Evolutionary conservation across 2,329 filamentous ascomycete genomes (phyloP).

Genomic region (Fusarium neocosmosporiellum): DNA sequence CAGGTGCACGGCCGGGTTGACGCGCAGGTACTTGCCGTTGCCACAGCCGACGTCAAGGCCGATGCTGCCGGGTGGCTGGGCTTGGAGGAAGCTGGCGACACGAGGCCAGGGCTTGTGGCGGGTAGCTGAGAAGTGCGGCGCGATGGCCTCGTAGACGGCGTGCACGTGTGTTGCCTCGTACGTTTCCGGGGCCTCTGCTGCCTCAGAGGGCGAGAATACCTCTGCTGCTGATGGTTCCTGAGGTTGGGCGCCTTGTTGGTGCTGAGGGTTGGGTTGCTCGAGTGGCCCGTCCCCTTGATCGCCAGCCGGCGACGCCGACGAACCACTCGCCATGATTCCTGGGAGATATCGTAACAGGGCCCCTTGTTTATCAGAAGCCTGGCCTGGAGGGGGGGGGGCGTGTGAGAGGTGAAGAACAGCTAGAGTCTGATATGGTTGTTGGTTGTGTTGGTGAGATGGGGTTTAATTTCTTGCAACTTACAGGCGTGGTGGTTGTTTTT

Average conservation of each 20-base stretch:
- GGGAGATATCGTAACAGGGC: background rate
- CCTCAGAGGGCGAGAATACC: conserved; percentile 31
- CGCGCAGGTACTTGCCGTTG: conserved; percentile 92
- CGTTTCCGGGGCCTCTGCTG: conserved; percentile 55
- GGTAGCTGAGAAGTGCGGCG: conserved; percentile 84
- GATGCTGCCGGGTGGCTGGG: conserved; percentile 75
- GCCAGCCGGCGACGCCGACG: conserved; percentile 38
- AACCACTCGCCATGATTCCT: conserved; percentile 39
- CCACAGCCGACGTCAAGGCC: conserved; percentile 95
- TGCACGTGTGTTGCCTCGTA: conserved; percentile 94
- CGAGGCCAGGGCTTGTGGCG: conserved; percentile 91
- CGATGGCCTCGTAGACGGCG: conserved; percentile 88
- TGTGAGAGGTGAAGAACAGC: background rate
- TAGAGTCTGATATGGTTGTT: background rate
- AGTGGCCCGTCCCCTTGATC: conserved; percentile 31
- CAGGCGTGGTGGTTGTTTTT: background rate
- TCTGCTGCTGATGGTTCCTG: conserved; percentile 11
- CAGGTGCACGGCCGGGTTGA: conserved; percentile 82
- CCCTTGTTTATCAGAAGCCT: background rate
- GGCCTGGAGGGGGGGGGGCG: background rate
- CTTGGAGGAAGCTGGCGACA: conserved; percentile 80
- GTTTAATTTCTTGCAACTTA: conserved; percentile 32
- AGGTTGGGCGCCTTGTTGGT: conserved; percentile 24
- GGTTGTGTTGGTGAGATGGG: background rate
- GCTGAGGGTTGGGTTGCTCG: conserved; percentile 14